Percentiles rank a stretch among this genome's conserved stretches.
These are phyloP conservation scores for Sphagnurus paluster DNA, from an alignment of 1,284 basidiomycete species.

Conservation along the genomic window DNA sequence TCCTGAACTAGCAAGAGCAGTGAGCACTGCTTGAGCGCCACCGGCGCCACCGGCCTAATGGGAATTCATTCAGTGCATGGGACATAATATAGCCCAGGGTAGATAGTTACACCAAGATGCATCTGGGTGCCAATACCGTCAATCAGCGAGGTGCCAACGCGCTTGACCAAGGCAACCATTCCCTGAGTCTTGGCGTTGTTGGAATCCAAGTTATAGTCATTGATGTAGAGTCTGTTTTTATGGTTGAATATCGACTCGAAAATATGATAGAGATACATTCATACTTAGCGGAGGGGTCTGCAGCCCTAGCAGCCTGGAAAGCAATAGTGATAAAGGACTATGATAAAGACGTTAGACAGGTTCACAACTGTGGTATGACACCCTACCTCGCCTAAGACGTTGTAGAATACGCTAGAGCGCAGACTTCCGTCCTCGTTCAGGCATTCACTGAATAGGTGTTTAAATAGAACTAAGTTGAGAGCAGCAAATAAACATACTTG, in stretches of 20 bases:
- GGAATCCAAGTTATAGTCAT: constrained; percentile 43
- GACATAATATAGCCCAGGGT: background rate
- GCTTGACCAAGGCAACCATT: constrained; percentile 35
- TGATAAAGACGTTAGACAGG: background rate
- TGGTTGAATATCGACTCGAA: background rate
- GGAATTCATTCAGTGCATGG: too few relatives aligned
- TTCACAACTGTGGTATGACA: background rate
- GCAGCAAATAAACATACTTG: constrained; percentile 26
- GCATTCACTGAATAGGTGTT: constrained; percentile 32
- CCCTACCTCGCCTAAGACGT: constrained; percentile 39
- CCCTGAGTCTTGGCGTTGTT: constrained; percentile 37
- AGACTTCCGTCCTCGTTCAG: constrained; percentile 45
- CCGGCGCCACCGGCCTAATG: constrained; percentile 38
- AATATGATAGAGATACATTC: constrained; percentile 1
- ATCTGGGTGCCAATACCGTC: constrained; percentile 44
- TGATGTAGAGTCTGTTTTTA: constrained; percentile 38
- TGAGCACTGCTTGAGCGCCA: constrained; percentile 36
- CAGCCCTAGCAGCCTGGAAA: constrained; percentile 39
- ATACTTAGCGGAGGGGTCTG: constrained; percentile 38
- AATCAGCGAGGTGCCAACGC: constrained; percentile 34
- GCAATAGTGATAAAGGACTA: constrained; percentile 41
- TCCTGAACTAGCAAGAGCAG: constrained; percentile 36
- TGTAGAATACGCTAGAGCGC: constrained; percentile 41
- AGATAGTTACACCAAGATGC: constrained; percentile 32
- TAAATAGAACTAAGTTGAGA: background rate